Evolutionary conservation across 2,329 filamentous ascomycete genomes (phyloP).

Genomic region (Botrytis galanthina): DNA sequence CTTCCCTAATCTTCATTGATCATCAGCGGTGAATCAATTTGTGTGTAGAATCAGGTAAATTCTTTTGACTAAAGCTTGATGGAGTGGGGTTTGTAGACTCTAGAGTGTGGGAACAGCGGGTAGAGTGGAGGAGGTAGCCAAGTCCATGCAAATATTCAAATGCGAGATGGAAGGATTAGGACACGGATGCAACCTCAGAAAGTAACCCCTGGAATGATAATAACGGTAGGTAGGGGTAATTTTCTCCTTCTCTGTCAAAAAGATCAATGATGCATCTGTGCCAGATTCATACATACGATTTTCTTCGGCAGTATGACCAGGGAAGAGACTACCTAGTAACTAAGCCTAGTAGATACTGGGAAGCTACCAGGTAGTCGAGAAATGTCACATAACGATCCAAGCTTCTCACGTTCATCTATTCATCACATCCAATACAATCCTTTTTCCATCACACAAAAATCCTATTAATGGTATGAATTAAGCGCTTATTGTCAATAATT

Average conservation of each 20-base stretch:
- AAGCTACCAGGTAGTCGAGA: neutral
- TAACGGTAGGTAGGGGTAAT: neutral
- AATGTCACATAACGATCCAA: slow-evolving; percentile 8
- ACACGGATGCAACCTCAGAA: slow-evolving; percentile 1
- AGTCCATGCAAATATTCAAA: slow-evolving; percentile 8
- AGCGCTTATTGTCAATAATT: slow-evolving; percentile 20
- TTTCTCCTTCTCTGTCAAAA: neutral
- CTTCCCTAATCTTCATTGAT: neutral
- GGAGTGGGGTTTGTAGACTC: neutral
- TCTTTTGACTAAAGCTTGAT: slow-evolving; percentile 3
- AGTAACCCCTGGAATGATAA: slow-evolving; percentile 6
- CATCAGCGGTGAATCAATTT: neutral
- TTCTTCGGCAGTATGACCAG: neutral
- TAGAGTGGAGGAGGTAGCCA: slow-evolving; percentile 12
- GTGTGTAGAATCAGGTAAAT: neutral
- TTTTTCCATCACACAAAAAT: slow-evolving; percentile 2
- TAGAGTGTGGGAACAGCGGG: neutral
- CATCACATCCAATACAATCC: slow-evolving; percentile 13
- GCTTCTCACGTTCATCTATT: neutral
- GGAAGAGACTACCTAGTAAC: neutral
- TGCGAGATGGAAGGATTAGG: slow-evolving; percentile 4
- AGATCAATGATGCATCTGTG: slow-evolving; percentile 9
- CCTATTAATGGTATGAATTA: slow-evolving; percentile 19
- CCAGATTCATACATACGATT: neutral
- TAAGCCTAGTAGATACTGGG: neutral